Conservation (phyloP, 805 yeast species). For the Metschnikowia rubicola region DNA sequence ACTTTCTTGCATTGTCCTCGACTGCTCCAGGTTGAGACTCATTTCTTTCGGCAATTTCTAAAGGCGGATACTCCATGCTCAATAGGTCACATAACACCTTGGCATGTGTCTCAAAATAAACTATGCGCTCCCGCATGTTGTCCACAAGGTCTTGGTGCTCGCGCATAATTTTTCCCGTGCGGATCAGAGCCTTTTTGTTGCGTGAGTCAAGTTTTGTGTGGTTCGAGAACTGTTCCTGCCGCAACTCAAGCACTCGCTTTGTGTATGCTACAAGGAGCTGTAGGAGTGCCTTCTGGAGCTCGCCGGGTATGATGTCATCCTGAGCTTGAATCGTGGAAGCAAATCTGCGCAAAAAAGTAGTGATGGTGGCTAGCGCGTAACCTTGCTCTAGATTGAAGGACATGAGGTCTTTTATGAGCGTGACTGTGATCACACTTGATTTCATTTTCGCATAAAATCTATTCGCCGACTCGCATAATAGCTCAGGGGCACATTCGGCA, state of each 20-base stretch:
- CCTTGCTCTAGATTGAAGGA: constrained; percentile 28
- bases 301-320: not conserved
- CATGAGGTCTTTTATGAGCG: constrained; percentile 29
- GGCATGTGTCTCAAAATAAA: constrained; percentile 4
- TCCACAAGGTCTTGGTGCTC: constrained; percentile 22
- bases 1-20: constrained; percentile 3
- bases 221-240: constrained; percentile 35
- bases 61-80: constrained; percentile 7
- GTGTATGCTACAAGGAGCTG: constrained; percentile 30
- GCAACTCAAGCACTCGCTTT: constrained; percentile 33
- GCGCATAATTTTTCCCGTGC: constrained; percentile 60
- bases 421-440: constrained; percentile 16
- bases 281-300: constrained; percentile 21
- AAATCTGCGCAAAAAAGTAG: constrained; percentile 36
- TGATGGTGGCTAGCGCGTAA: constrained; percentile 36
- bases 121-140: constrained; percentile 3
- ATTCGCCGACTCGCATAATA: constrained; percentile 8
- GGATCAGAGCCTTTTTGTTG: constrained; percentile 54
- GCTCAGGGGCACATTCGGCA: constrained; percentile 13
- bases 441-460: constrained; percentile 4
- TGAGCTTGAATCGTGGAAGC: not conserved
- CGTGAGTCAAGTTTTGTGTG: constrained; percentile 33
- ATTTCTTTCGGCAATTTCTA: constrained; percentile 23
- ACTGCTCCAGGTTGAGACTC: constrained; percentile 19
- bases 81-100: constrained; percentile 10